Percentiles rank a stretch among this genome's conserved stretches.
These are phyloP conservation scores for Ganoderma lucidum DNA, from an alignment of 1,284 basidiomycete species.

Conservation along the genomic window DNA sequence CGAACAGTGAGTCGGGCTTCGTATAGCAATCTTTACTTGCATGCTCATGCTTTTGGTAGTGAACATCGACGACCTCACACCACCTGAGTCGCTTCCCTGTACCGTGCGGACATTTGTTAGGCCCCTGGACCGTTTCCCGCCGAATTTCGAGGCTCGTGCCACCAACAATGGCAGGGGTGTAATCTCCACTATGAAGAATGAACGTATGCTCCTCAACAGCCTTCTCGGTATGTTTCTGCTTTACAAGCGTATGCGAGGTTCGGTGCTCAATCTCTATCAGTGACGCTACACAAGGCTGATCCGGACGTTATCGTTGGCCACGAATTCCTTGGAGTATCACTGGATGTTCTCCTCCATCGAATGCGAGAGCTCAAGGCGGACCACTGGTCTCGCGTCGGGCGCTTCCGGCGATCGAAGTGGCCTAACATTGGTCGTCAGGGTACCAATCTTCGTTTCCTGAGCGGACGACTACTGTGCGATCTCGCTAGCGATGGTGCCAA, in stretches of 20 bases:
- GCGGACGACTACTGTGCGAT: conserved; percentile 91
- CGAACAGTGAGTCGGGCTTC: conserved; percentile 68
- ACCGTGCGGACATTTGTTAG: conserved; percentile 91
- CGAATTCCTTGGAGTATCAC: conserved; percentile 91
- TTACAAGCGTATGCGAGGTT: neutral
- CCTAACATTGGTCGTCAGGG: conserved; percentile 87
- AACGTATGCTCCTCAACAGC: conserved; percentile 87
- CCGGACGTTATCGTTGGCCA: conserved; percentile 97
- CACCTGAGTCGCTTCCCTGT: conserved; percentile 87
- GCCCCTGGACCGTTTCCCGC: conserved; percentile 90
- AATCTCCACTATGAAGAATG: conserved; percentile 83
- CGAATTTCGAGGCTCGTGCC: conserved; percentile 81
- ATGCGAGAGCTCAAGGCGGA: conserved; percentile 92
- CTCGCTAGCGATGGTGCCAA: conserved; percentile 95
- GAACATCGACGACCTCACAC: conserved; percentile 88
- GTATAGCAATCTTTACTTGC: neutral
- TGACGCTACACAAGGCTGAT: conserved; percentile 86
- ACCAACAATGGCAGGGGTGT: conserved; percentile 71
- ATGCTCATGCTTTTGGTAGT: conserved; percentile 51
- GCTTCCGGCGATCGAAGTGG: conserved; percentile 89
- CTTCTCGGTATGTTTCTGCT: conserved; percentile 65
- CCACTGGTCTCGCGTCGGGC: conserved; percentile 93
- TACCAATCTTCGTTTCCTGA: conserved; percentile 84
- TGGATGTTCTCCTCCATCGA: conserved; percentile 92
- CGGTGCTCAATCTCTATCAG: conserved; percentile 48